A percentile compares a stretch with the other conserved stretches of the same genome.
Conservation (phyloP, 2,329 filamentous ascomycete genomes). For the Hypocrella siamensis region DNA sequence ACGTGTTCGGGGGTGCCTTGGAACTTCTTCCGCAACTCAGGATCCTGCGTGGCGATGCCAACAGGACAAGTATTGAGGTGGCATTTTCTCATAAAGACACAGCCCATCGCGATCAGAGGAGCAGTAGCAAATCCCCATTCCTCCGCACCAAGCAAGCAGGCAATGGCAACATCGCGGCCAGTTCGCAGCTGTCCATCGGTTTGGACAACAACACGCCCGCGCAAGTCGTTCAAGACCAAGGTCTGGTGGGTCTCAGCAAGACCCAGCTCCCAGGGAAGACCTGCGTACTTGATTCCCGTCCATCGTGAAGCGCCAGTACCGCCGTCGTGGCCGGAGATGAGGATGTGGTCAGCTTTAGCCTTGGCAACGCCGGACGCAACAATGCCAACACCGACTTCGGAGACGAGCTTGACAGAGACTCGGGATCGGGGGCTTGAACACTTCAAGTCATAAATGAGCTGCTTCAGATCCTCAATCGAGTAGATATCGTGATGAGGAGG, state of each 20-base stretch:
- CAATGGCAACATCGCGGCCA: slow-evolving; percentile 84
- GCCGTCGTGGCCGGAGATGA: slow-evolving; percentile 94
- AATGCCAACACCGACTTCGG: slow-evolving; percentile 93
- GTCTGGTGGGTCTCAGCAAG: slow-evolving; percentile 96
- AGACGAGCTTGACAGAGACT: slow-evolving; percentile 94
- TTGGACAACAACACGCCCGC: slow-evolving; percentile 89
- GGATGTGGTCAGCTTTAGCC: slow-evolving; percentile 89
- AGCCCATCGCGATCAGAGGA: slow-evolving; percentile 91
- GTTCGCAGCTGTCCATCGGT: slow-evolving; percentile 91
- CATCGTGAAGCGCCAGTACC: slow-evolving; percentile 92
- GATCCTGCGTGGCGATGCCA: slow-evolving; percentile 89
- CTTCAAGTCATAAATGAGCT: slow-evolving; percentile 94
- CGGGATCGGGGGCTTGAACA: slow-evolving; percentile 85
- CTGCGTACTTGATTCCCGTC: slow-evolving; percentile 98
- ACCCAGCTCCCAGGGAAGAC: slow-evolving; percentile 91
- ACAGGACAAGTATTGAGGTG: slow-evolving; percentile 64
- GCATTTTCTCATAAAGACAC: slow-evolving; percentile 84
- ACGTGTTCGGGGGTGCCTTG: slow-evolving; percentile 85
- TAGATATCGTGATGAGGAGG: slow-evolving; percentile 98
- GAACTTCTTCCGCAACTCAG: slow-evolving; percentile 89
- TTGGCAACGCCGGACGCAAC: slow-evolving; percentile 96
- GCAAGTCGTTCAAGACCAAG: slow-evolving; percentile 84
- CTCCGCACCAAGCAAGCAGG: slow-evolving; percentile 90
- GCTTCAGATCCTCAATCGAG: slow-evolving; percentile 95
- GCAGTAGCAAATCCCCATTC: slow-evolving; percentile 96